These are phyloP conservation scores for Zasmidium citrigriseum DNA, from an alignment of 2,329 filamentous ascomycete genomes.

Conservation along the genomic window DNA sequence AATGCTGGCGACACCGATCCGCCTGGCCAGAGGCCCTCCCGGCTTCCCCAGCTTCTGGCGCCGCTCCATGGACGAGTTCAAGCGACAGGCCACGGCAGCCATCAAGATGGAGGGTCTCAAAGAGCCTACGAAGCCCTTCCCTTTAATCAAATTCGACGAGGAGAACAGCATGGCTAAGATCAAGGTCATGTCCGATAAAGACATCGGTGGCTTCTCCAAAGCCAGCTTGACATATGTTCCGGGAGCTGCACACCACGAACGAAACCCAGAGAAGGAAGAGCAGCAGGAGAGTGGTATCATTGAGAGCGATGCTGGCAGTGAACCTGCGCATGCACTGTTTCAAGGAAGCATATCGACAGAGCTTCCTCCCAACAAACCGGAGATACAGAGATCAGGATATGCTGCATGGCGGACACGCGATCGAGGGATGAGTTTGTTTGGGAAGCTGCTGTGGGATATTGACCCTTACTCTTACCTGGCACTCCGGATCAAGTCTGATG, in stretches of 20 bases:
- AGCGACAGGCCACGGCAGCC: conserved; percentile 58
- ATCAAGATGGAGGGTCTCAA: conserved; percentile 70
- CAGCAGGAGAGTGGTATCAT: conserved; percentile 18
- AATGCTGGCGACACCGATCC: conserved; percentile 24
- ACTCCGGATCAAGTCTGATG: conserved; percentile 85
- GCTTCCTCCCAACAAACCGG: conserved; percentile 72
- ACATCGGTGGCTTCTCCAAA: conserved; percentile 83
- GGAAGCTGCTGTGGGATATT: conserved; percentile 82
- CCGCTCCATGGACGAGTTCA: conserved; percentile 61
- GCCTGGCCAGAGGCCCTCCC: conserved; percentile 19
- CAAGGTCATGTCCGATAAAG: conserved; percentile 80
- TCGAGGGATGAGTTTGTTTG: conserved; percentile 76
- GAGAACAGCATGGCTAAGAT: conserved; percentile 46
- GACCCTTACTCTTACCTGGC: conserved; percentile 87
- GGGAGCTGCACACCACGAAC: conserved; percentile 24
- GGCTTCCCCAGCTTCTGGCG: conserved; percentile 54
- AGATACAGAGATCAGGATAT: conserved; percentile 78
- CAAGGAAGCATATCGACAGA: conserved; percentile 85
- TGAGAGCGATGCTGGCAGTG: conserved; percentile 36
- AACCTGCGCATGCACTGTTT: conserved; percentile 74
- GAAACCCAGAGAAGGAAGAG: conserved; percentile 13
- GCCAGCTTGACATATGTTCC: conserved; percentile 66
- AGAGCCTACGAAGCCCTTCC: conserved; percentile 62
- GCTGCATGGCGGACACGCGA: conserved; percentile 87
- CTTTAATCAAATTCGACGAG: conserved; percentile 64